Base-by-base conservation (phyloP, 257 asterid genomes). In the Lantana camara region DNA sequence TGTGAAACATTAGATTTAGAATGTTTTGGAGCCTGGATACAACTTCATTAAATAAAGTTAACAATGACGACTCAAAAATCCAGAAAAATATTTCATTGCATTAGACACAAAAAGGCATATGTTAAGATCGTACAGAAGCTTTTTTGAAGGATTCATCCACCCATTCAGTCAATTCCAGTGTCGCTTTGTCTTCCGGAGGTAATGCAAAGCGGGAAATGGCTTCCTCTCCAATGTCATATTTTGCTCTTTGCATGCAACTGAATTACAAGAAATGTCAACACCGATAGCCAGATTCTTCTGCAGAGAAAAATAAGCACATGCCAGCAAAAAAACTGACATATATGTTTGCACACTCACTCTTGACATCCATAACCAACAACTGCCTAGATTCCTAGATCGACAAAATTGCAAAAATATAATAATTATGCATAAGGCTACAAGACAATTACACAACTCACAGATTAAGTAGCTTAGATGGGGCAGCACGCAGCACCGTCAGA, bases 211-310 rank as follows among this genome's bases (percentile, higher is more conserved):
- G 97, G 73, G 87, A 82, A 71, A 93, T 88, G 27, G 97, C 97
- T 80, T 93, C 96, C 71, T 77, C 99, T 38, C 99, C 99, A 21
- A 93, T 85, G 82, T 93, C 99, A 80, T 79, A 93, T 73, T 93
- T 88, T 42, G 96, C 95, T 79, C 90, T 91, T 72, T 93, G 99
- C 99, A 93, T 93, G 86, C 99, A 93, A 51, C 99, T 93, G 82
- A 65, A 62, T 29, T 63, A 68, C 63, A 72, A 67, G 63, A 52
- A 75, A 75, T 17, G 73, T 60, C 68, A 74, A 20, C 49, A 49
- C 66, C 46, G 58, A 20, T 54, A 48, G 47, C 49, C 8, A 32
- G 7, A 44, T 60, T 63, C 13, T n/a, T 24, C 17, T 42, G 16
- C 66, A 57, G 37, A 17, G 41, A 7, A 13, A 22, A 17, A 35